phyloP scores from a whole-genome alignment of 192 early-diverging fungal genomes.

The Obelidium mucronatum region DNA sequence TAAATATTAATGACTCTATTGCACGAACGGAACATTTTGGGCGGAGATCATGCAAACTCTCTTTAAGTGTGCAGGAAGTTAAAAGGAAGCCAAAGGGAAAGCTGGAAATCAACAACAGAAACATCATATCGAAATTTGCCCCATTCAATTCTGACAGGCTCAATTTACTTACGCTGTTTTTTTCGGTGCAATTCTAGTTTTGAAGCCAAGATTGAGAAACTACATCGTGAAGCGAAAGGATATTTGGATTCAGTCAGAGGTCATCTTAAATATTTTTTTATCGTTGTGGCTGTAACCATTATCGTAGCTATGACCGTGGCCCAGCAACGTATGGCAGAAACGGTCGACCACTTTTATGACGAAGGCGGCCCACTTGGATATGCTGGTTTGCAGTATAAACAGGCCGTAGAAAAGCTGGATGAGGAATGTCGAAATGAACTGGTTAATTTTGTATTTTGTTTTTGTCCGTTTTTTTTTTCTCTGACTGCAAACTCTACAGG shows the following conservation, averaged over 20 bases:
- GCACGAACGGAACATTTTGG: not conserved
- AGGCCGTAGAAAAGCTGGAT: slow-evolving; percentile 81
- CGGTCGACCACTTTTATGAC: slow-evolving; percentile 90
- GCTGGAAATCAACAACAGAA: no score
- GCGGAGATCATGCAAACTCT: no score
- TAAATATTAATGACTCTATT: slow-evolving; percentile 35
- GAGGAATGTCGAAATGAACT: slow-evolving; percentile 80
- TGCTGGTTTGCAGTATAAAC: slow-evolving; percentile 83
- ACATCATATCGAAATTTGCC: no score
- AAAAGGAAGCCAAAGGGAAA: no score
- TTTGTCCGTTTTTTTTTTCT: not conserved
- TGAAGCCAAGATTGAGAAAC: slow-evolving; percentile 80
- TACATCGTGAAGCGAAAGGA: slow-evolving; percentile 92
- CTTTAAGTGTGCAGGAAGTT: no score
- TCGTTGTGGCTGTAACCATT: not conserved
- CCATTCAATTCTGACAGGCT: no score
- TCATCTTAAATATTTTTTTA: slow-evolving; percentile 19
- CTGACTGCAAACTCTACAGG: slow-evolving; percentile 45
- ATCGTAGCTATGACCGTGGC: slow-evolving; percentile 79
- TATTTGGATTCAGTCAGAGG: slow-evolving; percentile 87
- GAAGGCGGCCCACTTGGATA: slow-evolving; percentile 77
- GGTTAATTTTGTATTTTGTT: slow-evolving; percentile 53
- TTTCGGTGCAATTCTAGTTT: no score
- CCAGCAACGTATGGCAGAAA: slow-evolving; percentile 85
- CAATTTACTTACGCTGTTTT: no score